Evolutionary conservation across 805 yeast species (phyloP).

Genomic region (Metschnikowia cubensis): DNA sequence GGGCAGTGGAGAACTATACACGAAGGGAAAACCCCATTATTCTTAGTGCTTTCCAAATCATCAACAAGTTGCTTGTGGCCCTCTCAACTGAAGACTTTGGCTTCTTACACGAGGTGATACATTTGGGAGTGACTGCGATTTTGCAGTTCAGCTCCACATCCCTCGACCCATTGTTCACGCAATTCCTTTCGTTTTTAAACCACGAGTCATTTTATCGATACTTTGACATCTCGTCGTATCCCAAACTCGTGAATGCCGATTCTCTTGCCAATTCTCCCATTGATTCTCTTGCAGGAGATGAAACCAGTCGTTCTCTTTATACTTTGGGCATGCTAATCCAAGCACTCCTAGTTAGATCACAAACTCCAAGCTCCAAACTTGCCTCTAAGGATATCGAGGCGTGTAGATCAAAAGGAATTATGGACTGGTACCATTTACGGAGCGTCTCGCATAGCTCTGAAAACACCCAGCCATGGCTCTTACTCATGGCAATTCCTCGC

Average conservation of each 20-base stretch:
- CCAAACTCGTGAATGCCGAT: slow-evolving; percentile 23
- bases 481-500: slow-evolving; percentile 30
- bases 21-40: slow-evolving; percentile 24
- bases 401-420: background rate
- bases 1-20: slow-evolving; percentile 15
- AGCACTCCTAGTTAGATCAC: slow-evolving; percentile 17
- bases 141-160: slow-evolving; percentile 37
- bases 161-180: slow-evolving; percentile 31
- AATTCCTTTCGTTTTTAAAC: slow-evolving; percentile 40
- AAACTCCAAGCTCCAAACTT: slow-evolving; percentile 12
- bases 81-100: slow-evolving; percentile 39
- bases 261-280: slow-evolving; percentile 1
- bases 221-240: slow-evolving; percentile 24
- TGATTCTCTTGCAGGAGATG: background rate
- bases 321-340: slow-evolving; percentile 23
- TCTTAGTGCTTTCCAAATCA: slow-evolving; percentile 32
- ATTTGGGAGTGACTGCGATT: slow-evolving; percentile 35
- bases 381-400: slow-evolving; percentile 14
- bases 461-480: slow-evolving; percentile 38
- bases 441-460: slow-evolving; percentile 21
- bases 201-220: slow-evolving; percentile 37
- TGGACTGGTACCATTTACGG: slow-evolving; percentile 25
- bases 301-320: slow-evolving; percentile 13
- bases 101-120: slow-evolving; percentile 35
- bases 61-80: slow-evolving; percentile 44